Evolutionary conservation across 176 grass and related monocot species (phyloP), one percentile per base, ranked within the genome.

Genomic region (Juncus effusus): DNA sequence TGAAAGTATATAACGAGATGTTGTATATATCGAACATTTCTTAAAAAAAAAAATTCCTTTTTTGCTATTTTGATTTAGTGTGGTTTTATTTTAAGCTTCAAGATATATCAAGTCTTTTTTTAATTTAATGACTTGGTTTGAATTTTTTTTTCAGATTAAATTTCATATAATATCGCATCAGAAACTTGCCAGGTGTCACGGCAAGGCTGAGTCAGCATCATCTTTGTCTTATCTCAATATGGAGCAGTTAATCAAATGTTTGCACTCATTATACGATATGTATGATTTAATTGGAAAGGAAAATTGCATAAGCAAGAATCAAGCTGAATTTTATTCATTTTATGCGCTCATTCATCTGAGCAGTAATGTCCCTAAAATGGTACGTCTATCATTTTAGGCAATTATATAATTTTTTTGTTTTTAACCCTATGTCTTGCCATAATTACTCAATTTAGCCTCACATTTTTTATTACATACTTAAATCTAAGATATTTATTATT

Each of bases 171-270:
- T 67, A 60, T 92, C 88, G 36, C 88, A 89, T 88, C 77, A 73
- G 74, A 92, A 79, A 65, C 85, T 97, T 74, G 78, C 77, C 39
- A 73, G 3, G 51, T 82, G 63, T 61, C 74, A 35, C 16, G 42
- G 65, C 10, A 87, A 81, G 77, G 66, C 87, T 58, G 82, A 92
- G 50, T 42, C 72, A 77, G 81, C 85, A 67, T 97, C 88, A 13
- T 45, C 44, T 47, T 47, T 84, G 71, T 89, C 84, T 63, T 74
- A 84, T 76, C 82, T 97, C 51, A 97, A 97, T 74, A 76, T 81
- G 76, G 93, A 97, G 73, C 88, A 97, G 60, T 54, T 97, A 69
- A 89, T 79, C 47, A 97, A 97, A 89, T 97, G 82, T 40, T 81
- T 92, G 16, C 62, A 86, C 57, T 85, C 87, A 52, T 83, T 91